phyloP scores from a whole-genome alignment of 441 rosid species.

The Hura crepitans region DNA sequence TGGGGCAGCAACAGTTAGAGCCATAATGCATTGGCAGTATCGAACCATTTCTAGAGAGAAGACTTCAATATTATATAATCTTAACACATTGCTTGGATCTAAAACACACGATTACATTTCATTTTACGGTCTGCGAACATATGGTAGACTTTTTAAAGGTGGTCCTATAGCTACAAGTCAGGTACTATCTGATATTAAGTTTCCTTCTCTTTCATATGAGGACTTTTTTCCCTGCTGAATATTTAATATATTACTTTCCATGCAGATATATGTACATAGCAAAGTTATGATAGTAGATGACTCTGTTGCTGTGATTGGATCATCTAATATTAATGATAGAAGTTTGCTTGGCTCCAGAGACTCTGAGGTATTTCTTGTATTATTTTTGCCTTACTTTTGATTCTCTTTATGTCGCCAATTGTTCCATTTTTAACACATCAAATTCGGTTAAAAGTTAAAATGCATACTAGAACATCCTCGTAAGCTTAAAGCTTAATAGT shows the following conservation, averaged over 20 bases:
- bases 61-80: slow-evolving; percentile 75
- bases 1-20: slow-evolving; percentile 97
- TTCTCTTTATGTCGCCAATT: neutral
- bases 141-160: slow-evolving; percentile 69
- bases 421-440: neutral
- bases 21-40: slow-evolving; percentile 99
- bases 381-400: neutral
- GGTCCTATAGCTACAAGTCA: slow-evolving; percentile 93
- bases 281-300: slow-evolving; percentile 93
- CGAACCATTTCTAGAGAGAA: slow-evolving; percentile 88
- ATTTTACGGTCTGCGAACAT: slow-evolving; percentile 86
- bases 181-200: slow-evolving; percentile 37
- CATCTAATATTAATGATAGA: slow-evolving; percentile 92
- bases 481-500: too few species aligned
- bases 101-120: slow-evolving; percentile 79
- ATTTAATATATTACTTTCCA: slow-evolving; percentile 8
- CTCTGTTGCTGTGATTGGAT: slow-evolving; percentile 64
- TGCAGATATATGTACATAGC: slow-evolving; percentile 94
- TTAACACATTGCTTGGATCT: slow-evolving; percentile 57
- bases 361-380: slow-evolving; percentile 65
- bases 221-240: neutral
- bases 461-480: neutral
- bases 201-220: neutral
- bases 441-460: neutral
- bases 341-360: slow-evolving; percentile 98